Evolutionary conservation across 805 yeast genomes (phyloP).

Genomic region (Suhomyces vadensis): DNA sequence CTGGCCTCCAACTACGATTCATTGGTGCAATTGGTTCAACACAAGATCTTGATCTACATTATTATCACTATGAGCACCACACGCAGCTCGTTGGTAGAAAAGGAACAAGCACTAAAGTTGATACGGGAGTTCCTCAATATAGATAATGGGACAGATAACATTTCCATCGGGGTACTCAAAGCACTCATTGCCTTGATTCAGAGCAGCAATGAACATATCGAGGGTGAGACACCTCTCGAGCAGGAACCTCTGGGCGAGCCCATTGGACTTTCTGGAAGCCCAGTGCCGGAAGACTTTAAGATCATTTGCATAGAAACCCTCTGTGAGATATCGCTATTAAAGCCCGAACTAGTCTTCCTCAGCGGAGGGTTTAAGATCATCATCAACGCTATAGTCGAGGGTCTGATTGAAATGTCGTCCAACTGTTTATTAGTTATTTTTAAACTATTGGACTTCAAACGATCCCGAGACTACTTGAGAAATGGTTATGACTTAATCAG

Average conservation of each 20-base stretch:
- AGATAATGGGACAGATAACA: slow-evolving; percentile 48
- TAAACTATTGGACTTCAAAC: slow-evolving; percentile 58
- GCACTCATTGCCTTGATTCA: slow-evolving; percentile 48
- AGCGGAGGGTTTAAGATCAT: slow-evolving; percentile 54
- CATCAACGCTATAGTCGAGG: slow-evolving; percentile 37
- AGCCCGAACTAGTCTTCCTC: slow-evolving; percentile 47
- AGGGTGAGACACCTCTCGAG: not conserved
- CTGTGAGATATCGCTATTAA: slow-evolving; percentile 37
- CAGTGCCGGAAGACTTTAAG: slow-evolving; percentile 35
- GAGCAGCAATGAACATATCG: slow-evolving; percentile 8
- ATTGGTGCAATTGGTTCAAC: slow-evolving; percentile 50
- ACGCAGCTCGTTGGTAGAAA: slow-evolving; percentile 54
- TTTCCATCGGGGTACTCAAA: slow-evolving; percentile 64
- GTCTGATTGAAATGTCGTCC: slow-evolving; percentile 19
- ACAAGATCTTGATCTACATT: slow-evolving; percentile 62
- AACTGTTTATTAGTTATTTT: slow-evolving; percentile 46
- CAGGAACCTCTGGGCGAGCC: not conserved
- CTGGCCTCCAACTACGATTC: slow-evolving; percentile 57
- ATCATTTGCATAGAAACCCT: slow-evolving; percentile 46
- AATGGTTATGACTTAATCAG: slow-evolving; percentile 63
- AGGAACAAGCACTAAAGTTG: slow-evolving; percentile 75
- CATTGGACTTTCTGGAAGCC: not conserved
- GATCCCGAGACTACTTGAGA: slow-evolving; percentile 52
- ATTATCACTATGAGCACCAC: slow-evolving; percentile 66
- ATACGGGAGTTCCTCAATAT: slow-evolving; percentile 61